These are phyloP conservation scores for Neofusicoccum parvum DNA, from an alignment of 2,329 filamentous ascomycete species.

Conservation along the genomic window DNA sequence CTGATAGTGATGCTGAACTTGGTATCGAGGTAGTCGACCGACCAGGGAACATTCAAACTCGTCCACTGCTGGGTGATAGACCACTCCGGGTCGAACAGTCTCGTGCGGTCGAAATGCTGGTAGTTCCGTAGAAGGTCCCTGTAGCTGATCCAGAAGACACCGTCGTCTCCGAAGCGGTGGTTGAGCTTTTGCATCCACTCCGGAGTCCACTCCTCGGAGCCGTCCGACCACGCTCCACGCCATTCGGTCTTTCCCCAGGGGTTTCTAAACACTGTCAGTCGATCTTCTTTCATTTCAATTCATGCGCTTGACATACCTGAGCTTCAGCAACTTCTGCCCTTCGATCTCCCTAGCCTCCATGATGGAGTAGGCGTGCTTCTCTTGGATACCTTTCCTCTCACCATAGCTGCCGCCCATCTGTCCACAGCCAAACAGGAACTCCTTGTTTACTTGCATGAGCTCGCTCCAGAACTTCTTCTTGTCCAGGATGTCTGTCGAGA, in stretches of 20 bases:
- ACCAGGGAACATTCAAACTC: constrained; percentile 61
- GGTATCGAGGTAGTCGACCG: constrained; percentile 62
- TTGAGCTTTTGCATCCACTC: constrained; percentile 72
- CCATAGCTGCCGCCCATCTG: constrained; percentile 65
- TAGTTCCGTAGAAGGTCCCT: constrained; percentile 61
- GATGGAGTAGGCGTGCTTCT: constrained; percentile 58
- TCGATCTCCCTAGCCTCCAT: constrained; percentile 61
- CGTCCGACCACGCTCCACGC: constrained; percentile 79
- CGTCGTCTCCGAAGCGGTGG: constrained; percentile 76
- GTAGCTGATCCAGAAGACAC: constrained; percentile 59
- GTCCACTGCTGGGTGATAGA: constrained; percentile 64
- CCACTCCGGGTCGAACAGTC: constrained; percentile 64
- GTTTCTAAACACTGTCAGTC: constrained; percentile 53
- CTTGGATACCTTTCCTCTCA: constrained; percentile 46
- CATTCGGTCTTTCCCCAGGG: constrained; percentile 82
- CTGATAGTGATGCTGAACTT: constrained; percentile 60
- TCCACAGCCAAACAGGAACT: constrained; percentile 77
- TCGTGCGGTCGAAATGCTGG: constrained; percentile 62
- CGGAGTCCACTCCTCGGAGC: constrained; percentile 80
- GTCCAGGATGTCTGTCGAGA: constrained; percentile 70
- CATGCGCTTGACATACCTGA: constrained; percentile 48
- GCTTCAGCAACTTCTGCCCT: constrained; percentile 58
- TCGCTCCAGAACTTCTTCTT: constrained; percentile 83
- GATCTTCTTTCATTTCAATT: constrained; percentile 24
- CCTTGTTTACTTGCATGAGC: constrained; percentile 74